phyloP scores from a whole-genome alignment of 768 basidiomycete genomes.

The Rhodotorula sphaerocarpa region DNA sequence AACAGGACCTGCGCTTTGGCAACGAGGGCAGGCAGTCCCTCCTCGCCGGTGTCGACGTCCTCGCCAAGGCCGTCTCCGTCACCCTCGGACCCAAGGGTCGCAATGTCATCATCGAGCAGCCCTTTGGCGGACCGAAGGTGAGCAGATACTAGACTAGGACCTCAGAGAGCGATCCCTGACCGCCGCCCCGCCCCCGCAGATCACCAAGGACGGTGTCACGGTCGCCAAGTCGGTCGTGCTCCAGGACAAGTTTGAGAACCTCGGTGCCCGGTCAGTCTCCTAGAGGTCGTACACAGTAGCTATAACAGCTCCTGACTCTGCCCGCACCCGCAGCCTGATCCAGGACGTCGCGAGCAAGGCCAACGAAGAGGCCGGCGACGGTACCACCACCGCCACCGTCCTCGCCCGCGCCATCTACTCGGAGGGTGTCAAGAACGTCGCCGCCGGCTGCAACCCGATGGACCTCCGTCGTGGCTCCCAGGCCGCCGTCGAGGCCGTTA shows the following conservation, averaged over 20 bases:
- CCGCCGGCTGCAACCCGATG: slow-evolving; percentile 99
- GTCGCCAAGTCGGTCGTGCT: slow-evolving; percentile 90
- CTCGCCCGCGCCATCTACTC: slow-evolving; percentile 95
- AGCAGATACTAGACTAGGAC: not conserved
- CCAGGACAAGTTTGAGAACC: slow-evolving; percentile 98
- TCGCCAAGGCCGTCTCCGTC: slow-evolving; percentile 92
- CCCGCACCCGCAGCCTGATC: slow-evolving; percentile 17
- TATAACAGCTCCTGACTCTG: not conserved
- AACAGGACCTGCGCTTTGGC: slow-evolving; percentile 88
- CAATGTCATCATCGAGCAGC: slow-evolving; percentile 89
- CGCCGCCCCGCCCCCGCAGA: slow-evolving; percentile 50
- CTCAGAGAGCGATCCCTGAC: too few relatives aligned
- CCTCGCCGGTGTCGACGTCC: slow-evolving; percentile 88
- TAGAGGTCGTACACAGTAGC: not conserved
- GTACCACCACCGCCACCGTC: slow-evolving; percentile 95
- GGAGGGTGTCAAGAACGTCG: slow-evolving; percentile 98
- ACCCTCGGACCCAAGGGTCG: slow-evolving; percentile 95
- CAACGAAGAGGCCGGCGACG: slow-evolving; percentile 94
- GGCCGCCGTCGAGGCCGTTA: slow-evolving; percentile 89
- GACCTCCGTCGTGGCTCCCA: slow-evolving; percentile 97
- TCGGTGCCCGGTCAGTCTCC: slow-evolving; percentile 74
- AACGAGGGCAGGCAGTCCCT: slow-evolving; percentile 90
- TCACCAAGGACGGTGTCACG: slow-evolving; percentile 97
- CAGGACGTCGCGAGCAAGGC: slow-evolving; percentile 34
- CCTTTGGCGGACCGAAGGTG: slow-evolving; percentile 47